Conservation (phyloP, 2,329 filamentous ascomycete genomes). For the Westerdykella aurantiaca region DNA sequence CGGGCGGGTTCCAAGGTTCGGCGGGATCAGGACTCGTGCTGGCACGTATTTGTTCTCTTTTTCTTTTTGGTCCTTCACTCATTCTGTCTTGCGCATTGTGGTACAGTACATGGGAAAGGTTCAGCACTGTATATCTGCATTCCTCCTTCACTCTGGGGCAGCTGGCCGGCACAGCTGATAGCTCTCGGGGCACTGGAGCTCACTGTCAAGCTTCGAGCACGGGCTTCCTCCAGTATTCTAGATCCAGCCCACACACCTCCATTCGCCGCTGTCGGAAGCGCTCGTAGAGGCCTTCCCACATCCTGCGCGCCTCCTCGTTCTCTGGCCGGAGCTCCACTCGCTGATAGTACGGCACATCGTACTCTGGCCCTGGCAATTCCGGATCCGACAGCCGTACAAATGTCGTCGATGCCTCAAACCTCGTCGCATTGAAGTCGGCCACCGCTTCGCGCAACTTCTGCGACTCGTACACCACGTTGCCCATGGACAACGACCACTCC, state of each 20-base stretch:
- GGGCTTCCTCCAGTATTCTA: constrained; percentile 39
- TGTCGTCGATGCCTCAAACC: constrained; percentile 39
- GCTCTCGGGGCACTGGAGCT: constrained; percentile 1
- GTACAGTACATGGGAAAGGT: background rate
- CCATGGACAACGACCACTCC: constrained; percentile 35
- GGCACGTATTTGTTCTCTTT: background rate
- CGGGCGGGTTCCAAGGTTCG: too few relatives aligned
- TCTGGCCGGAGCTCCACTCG: constrained; percentile 40
- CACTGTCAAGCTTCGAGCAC: constrained; percentile 8
- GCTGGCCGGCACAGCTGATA: background rate
- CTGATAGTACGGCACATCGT: constrained; percentile 43
- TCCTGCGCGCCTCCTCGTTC: constrained; percentile 43
- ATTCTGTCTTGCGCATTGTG: background rate
- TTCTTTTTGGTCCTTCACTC: background rate
- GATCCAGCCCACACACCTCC: constrained; percentile 49
- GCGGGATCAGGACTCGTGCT: too few relatives aligned
- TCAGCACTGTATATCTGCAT: background rate
- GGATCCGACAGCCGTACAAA: constrained; percentile 46
- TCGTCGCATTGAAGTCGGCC: constrained; percentile 42
- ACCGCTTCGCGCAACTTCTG: constrained; percentile 21
- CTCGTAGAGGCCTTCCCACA: constrained; percentile 48
- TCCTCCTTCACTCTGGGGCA: constrained; percentile 6
- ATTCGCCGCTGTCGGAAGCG: constrained; percentile 46
- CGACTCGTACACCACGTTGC: constrained; percentile 36
- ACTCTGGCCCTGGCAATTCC: constrained; percentile 47